Evolutionary conservation across 2,329 filamentous ascomycete genomes (phyloP).

Genomic region (Calonectria hongkongensis): DNA sequence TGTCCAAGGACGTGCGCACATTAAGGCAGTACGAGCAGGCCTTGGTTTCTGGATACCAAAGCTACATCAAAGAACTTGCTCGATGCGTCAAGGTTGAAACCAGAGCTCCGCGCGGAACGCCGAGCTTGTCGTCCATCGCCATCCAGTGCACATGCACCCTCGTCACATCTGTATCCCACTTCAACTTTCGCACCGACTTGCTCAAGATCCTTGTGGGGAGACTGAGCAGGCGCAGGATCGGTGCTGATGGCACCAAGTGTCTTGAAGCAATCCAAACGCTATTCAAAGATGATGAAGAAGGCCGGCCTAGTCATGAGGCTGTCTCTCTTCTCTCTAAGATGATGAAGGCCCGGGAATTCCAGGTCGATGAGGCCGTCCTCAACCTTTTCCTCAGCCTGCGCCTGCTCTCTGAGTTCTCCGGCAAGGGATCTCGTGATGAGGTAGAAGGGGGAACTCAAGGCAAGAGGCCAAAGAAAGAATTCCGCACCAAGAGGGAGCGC

Average conservation of each 20-base stretch:
- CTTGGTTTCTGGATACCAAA: slow-evolving; percentile 88
- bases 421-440: slow-evolving; percentile 86
- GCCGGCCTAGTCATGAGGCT: slow-evolving; percentile 89
- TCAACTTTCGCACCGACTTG: slow-evolving; percentile 94
- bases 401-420: slow-evolving; percentile 89
- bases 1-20: slow-evolving; percentile 93
- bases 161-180: slow-evolving; percentile 89
- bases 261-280: slow-evolving; percentile 86
- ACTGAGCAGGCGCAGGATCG: slow-evolving; percentile 82
- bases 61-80: slow-evolving; percentile 85
- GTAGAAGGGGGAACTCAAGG: slow-evolving; percentile 78
- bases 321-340: slow-evolving; percentile 91
- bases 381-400: slow-evolving; percentile 95
- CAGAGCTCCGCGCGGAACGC: slow-evolving; percentile 61
- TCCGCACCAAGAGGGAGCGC: slow-evolving; percentile 90
- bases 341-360: slow-evolving; percentile 92
- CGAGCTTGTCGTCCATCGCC: slow-evolving; percentile 81
- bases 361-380: slow-evolving; percentile 88
- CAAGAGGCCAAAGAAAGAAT: slow-evolving; percentile 84
- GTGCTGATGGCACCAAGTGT: slow-evolving; percentile 86
- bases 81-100: slow-evolving; percentile 77
- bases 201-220: slow-evolving; percentile 91
- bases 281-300: slow-evolving; percentile 92
- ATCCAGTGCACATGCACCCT: slow-evolving; percentile 91
- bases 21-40: slow-evolving; percentile 91